These are phyloP conservation scores for Strobilomyces echinocephalus DNA, from an alignment of 768 basidiomycete species.

Conservation along the genomic window DNA sequence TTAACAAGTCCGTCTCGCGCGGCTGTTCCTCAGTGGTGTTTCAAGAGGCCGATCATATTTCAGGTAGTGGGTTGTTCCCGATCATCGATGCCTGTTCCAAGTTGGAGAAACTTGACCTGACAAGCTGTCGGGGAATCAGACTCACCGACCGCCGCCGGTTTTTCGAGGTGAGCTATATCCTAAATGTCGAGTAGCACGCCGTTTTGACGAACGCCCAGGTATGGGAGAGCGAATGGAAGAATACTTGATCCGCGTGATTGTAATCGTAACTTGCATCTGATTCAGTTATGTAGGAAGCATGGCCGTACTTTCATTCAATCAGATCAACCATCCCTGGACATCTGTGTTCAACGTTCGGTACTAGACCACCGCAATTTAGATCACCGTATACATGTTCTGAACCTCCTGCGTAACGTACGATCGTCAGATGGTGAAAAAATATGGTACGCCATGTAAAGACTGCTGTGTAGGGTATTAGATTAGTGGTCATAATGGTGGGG, in stretches of 20 bases:
- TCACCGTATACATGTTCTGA: not conserved
- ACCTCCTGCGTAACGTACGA: not conserved
- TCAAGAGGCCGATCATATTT: not conserved
- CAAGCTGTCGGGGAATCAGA: slow-evolving; percentile 59
- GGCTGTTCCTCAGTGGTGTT: not conserved
- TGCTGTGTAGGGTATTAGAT: not conserved
- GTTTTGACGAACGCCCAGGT: slow-evolving; percentile 13
- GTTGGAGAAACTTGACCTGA: slow-evolving; percentile 55
- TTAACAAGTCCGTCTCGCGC: slow-evolving; percentile 45
- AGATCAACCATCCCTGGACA: not conserved
- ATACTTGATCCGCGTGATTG: not conserved
- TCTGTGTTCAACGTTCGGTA: not conserved
- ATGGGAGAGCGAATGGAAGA: slow-evolving; percentile 22
- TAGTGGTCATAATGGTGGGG: not conserved
- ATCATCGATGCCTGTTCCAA: slow-evolving; percentile 55
- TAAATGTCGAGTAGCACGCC: not conserved
- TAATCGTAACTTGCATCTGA: not conserved
- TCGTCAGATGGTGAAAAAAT: not conserved
- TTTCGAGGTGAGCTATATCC: slow-evolving; percentile 44
- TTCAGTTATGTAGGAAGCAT: not conserved
- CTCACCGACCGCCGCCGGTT: slow-evolving; percentile 59
- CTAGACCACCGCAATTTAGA: not conserved
- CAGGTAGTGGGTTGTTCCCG: slow-evolving; percentile 50
- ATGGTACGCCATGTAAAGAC: not conserved
- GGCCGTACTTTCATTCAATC: not conserved